Percentiles rank a stretch among this genome's conserved stretches.
Conservation (phyloP, 495 filamentous ascomycete genomes). For the Penicillium mononematosum region DNA sequence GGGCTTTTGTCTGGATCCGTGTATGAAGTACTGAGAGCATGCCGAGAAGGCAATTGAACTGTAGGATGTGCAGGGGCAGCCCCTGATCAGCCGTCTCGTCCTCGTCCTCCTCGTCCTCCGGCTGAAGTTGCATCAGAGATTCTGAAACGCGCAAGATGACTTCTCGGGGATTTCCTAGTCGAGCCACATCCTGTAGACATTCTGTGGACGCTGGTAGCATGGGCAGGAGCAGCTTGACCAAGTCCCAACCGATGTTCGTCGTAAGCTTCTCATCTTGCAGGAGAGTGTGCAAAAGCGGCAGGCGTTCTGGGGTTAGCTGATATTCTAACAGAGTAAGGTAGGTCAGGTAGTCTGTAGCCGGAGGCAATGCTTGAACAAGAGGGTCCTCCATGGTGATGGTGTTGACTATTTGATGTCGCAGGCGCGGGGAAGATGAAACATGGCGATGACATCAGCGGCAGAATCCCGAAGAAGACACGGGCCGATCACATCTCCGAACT, state of each 20-base stretch:
- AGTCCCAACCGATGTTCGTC: constrained; percentile 92
- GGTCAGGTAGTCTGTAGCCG: constrained; percentile 76
- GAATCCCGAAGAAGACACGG: constrained; percentile 9
- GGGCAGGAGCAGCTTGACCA: constrained; percentile 81
- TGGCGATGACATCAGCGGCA: constrained; percentile 13
- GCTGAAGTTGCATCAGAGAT: constrained; percentile 58
- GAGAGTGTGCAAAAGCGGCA: constrained; percentile 73
- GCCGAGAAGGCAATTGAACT: constrained; percentile 74
- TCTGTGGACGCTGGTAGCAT: constrained; percentile 66
- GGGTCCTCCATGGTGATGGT: constrained; percentile 37
- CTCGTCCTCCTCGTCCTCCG: constrained; percentile 52
- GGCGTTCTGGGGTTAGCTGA: constrained; percentile 71
- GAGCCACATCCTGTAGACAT: constrained; percentile 76
- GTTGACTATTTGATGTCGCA: constrained; percentile 11
- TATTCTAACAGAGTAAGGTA: constrained; percentile 88
- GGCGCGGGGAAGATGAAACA: constrained; percentile 16
- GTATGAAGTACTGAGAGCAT: constrained; percentile 84
- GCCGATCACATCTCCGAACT: constrained; percentile 7
- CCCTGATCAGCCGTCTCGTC: constrained; percentile 34
- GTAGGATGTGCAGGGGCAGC: constrained; percentile 32
- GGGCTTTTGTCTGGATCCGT: constrained; percentile 85
- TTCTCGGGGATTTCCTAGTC: constrained; percentile 87
- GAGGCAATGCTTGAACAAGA: constrained; percentile 57
- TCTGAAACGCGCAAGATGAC: constrained; percentile 89
- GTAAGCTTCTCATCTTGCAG: constrained; percentile 82